Evolutionary conservation across 352 stramenopile genomes (phyloP).

Genomic region (Phytophthora constricta): DNA sequence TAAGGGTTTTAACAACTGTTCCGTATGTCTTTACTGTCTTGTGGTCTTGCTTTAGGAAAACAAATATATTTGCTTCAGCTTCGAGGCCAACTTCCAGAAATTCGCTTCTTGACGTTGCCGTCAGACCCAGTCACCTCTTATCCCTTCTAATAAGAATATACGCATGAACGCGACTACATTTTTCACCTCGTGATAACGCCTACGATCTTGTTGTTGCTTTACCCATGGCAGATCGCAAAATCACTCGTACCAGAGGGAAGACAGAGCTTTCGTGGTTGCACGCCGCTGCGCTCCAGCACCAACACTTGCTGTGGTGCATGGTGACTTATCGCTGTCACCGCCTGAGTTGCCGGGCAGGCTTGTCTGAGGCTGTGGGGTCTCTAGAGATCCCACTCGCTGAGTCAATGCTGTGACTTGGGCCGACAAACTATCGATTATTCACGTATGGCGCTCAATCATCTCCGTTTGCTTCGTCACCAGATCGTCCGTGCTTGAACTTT

Average conservation of each 20-base stretch:
- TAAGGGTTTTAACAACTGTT: no score
- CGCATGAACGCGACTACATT: neutral
- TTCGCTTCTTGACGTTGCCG: no score
- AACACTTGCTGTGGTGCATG: neutral
- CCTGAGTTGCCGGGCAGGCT: neutral
- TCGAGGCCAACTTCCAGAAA: no score
- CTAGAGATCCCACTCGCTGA: neutral
- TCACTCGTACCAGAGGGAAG: slow-evolving; percentile 14
- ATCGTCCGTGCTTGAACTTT: neutral
- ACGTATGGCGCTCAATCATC: neutral
- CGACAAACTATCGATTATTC: neutral
- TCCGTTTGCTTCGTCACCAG: neutral
- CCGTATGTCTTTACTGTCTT: no score
- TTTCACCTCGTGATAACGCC: slow-evolving; percentile 7
- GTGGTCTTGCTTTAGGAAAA: no score
- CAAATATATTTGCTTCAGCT: no score
- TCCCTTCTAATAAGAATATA: no score
- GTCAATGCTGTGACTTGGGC: no score
- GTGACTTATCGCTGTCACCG: neutral
- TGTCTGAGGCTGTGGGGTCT: neutral
- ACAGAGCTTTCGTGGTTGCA: neutral
- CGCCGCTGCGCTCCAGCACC: neutral
- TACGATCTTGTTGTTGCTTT: neutral
- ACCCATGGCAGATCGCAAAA: neutral
- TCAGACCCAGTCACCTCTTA: no score